These are phyloP conservation scores for Achaetomiella virescens DNA, from an alignment of 495 filamentous ascomycete species.

Conservation along the genomic window DNA sequence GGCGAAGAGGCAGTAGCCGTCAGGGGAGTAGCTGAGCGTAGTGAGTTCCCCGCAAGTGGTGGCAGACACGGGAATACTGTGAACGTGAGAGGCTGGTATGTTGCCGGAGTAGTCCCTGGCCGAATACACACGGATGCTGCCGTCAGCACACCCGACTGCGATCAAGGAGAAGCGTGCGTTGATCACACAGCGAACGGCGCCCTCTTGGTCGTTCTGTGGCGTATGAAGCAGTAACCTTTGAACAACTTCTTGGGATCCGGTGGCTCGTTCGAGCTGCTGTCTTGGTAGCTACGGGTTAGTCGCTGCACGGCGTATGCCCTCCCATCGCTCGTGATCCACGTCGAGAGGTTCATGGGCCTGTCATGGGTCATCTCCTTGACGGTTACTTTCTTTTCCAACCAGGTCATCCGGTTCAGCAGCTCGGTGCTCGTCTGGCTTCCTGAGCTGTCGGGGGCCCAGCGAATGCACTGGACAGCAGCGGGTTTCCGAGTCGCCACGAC, in stretches of 20 bases:
- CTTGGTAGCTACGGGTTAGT: constrained; percentile 19
- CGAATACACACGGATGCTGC: constrained; percentile 77
- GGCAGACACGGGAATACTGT: constrained; percentile 58
- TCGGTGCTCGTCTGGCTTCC: constrained; percentile 88
- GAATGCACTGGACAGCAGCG: constrained; percentile 89
- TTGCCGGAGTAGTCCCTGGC: constrained; percentile 90
- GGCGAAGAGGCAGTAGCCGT: constrained; percentile 93
- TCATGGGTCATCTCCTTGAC: constrained; percentile 91
- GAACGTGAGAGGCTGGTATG: constrained; percentile 80
- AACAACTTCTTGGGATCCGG: constrained; percentile 62
- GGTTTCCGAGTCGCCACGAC: constrained; percentile 91
- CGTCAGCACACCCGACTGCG: constrained; percentile 76
- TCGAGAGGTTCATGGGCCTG: constrained; percentile 90
- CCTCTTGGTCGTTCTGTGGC: constrained; percentile 51
- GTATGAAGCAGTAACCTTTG: constrained; percentile 80
- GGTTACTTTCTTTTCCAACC: constrained; percentile 68
- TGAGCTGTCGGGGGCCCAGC: constrained; percentile 78
- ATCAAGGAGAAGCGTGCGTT: constrained; percentile 93
- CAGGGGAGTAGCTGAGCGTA: constrained; percentile 81
- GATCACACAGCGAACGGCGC: constrained; percentile 69
- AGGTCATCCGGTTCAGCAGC: constrained; percentile 77
- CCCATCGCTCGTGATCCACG: constrained; percentile 89
- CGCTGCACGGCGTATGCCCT: constrained; percentile 90
- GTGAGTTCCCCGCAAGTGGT: constrained; percentile 61
- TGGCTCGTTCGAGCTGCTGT: constrained; percentile 23